These are phyloP conservation scores for Phycomyces blakesleeanus DNA, from an alignment of 192 early-diverging fungal species.

Conservation along the genomic window DNA sequence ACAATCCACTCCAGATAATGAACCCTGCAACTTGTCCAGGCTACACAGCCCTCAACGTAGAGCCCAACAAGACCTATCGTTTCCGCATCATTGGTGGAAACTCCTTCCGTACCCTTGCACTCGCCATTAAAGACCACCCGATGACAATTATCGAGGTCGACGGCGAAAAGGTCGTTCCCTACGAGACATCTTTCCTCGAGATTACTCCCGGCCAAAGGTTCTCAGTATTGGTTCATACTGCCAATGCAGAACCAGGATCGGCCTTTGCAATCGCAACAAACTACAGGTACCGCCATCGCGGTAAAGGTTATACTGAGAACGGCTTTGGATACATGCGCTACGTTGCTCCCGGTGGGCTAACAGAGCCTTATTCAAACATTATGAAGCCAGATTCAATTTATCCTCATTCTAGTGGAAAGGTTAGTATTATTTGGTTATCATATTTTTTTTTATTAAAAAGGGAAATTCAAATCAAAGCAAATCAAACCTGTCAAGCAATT, in stretches of 20 bases:
- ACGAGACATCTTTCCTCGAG: conserved; percentile 31
- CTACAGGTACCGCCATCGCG: conserved; percentile 14
- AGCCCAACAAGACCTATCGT: conserved; percentile 59
- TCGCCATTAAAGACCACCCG: conserved; percentile 74
- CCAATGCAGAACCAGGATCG: conserved; percentile 5
- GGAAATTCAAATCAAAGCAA: no score
- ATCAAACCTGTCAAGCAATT: no score
- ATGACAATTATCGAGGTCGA: conserved; percentile 69
- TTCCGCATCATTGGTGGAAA: conserved; percentile 63
- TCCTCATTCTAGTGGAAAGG: no score
- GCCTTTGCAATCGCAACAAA: conserved; percentile 22
- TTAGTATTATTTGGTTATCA: no score
- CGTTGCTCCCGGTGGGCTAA: not conserved
- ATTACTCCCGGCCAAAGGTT: conserved; percentile 46
- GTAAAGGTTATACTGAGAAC: conserved; percentile 18
- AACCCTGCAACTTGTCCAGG: conserved; percentile 3
- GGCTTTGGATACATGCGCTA: conserved; percentile 24
- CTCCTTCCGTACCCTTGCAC: conserved; percentile 58
- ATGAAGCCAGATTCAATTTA: no score
- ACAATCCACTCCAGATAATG: not conserved
- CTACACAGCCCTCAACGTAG: conserved; percentile 7
- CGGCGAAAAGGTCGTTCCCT: conserved; percentile 39
- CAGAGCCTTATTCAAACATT: not conserved
- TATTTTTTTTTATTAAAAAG: no score
- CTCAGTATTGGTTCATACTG: conserved; percentile 39